Conservation (phyloP, 345 rosid species). For the Hibiscus mutabilis region DNA sequence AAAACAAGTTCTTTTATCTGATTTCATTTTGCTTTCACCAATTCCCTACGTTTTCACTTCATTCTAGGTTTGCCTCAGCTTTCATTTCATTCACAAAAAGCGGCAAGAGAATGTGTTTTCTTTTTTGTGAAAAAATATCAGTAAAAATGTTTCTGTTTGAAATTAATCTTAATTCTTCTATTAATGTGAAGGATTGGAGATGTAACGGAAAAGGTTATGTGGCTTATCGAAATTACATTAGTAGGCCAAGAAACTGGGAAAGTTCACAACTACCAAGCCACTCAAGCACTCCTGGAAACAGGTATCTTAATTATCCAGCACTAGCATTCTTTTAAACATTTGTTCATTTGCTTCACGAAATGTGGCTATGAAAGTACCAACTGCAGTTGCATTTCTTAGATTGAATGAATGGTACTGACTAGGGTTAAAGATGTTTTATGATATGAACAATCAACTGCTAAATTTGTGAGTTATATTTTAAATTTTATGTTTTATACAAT, state of each 20-base stretch:
- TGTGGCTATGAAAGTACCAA: neutral
- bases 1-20: neutral
- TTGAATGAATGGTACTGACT: neutral
- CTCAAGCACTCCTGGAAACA: slow-evolving; percentile 81
- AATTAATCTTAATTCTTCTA: neutral
- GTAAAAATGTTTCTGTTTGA: neutral
- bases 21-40: neutral
- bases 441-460: slow-evolving; percentile 9
- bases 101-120: too few species aligned
- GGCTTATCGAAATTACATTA: slow-evolving; percentile 75
- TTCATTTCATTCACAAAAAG: slow-evolving; percentile 1
- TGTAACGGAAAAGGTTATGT: slow-evolving; percentile 86
- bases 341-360: neutral
- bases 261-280: slow-evolving; percentile 44
- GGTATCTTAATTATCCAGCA: slow-evolving; percentile 24
- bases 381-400: neutral
- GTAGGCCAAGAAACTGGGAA: slow-evolving; percentile 87
- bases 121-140: too few species aligned
- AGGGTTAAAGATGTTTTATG: slow-evolving; percentile 6
- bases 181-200: slow-evolving; percentile 75
- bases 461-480: slow-evolving; percentile 26
- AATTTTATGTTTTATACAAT: slow-evolving; percentile 37
- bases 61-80: neutral
- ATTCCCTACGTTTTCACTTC: neutral
- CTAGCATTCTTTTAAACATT: neutral